Evolutionary conservation across 2,329 filamentous ascomycete genomes (phyloP), one percentile per base, ranked within the genome.

Genomic region (Mycogone perniciosa): DNA sequence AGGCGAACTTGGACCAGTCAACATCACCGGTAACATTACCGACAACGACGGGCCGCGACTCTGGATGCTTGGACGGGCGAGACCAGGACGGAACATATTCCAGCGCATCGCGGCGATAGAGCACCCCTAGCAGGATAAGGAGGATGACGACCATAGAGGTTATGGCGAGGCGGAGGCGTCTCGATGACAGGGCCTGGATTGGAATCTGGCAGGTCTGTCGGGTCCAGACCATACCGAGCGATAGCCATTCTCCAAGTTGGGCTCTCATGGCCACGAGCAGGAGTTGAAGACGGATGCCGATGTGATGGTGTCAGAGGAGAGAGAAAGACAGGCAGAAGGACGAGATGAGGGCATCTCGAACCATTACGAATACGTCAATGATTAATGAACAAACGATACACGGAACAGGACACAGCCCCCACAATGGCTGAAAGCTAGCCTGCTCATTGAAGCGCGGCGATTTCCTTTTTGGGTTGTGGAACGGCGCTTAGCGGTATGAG

Each of bases 1-100:
- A 76, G 2, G 75, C 75, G 46, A 70, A 76, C 43, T 60, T 62
- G 4, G 64, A 66, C 72, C 72, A 75, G 58, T 75, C 61, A 30
- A 70, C 57, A 6, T 64, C 55, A 9, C 52, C 47, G 6, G 29
- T 3, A 20, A 20, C 20, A 20, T 20, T 3, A 20, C 20, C 20
- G 20, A 20, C 20, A 20, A 20, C 20, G 20, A 20, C n/a, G 11
- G 7, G 43, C 31, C 2, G 30, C 13, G 20, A 27, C 20, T 29
- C 10, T 29, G 13, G 13, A 42, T n/a, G 39, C 8, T 29, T 7
- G 7, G 33, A 35, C 33, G 39, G 9, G 13, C 8, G 39, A 27
- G 13, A 27, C 39, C 39, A 42, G 13, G 39, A 5, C 10, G 39
- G 27, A 2, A 42, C 27, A 9, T 9, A 6, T 26, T 13, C 13